phyloP scores from a whole-genome alignment of 768 basidiomycete species.

The Kwoniella pini region DNA sequence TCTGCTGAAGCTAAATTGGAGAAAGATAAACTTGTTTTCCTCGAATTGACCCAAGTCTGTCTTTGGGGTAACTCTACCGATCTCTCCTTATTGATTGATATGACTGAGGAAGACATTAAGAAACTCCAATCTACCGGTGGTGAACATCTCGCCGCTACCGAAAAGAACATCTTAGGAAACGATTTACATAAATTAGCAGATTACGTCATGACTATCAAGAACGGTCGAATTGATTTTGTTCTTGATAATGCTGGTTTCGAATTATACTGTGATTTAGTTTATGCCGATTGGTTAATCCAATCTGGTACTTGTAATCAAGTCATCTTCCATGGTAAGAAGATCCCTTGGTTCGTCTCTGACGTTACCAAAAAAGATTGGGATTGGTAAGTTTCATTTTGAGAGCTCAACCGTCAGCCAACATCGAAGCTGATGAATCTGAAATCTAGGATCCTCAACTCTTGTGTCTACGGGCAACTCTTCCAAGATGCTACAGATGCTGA shows the following conservation, averaged over 20 bases:
- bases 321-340: constrained; percentile 93
- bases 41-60: constrained; percentile 92
- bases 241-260: constrained; percentile 68
- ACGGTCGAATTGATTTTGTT: constrained; percentile 73
- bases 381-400: constrained; percentile 70
- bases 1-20: constrained; percentile 59
- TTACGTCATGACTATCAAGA: constrained; percentile 60
- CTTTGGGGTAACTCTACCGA: constrained; percentile 98
- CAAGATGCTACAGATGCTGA: constrained; percentile 76
- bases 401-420: background rate
- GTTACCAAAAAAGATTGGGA: constrained; percentile 92
- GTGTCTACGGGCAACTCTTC: constrained; percentile 75
- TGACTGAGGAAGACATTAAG: constrained; percentile 97
- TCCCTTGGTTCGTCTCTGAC: constrained; percentile 83
- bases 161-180: constrained; percentile 94
- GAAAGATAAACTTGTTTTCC: constrained; percentile 74
- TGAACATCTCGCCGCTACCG: constrained; percentile 90
- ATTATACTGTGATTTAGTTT: constrained; percentile 61
- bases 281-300: constrained; percentile 89
- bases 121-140: constrained; percentile 93
- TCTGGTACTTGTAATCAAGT: constrained; percentile 80
- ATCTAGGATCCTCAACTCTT: constrained; percentile 46
- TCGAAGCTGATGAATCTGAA: background rate
- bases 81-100: constrained; percentile 89
- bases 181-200: constrained; percentile 67